Conservation (phyloP, 1,284 basidiomycete species). For the Coniferiporia weirii region DNA sequence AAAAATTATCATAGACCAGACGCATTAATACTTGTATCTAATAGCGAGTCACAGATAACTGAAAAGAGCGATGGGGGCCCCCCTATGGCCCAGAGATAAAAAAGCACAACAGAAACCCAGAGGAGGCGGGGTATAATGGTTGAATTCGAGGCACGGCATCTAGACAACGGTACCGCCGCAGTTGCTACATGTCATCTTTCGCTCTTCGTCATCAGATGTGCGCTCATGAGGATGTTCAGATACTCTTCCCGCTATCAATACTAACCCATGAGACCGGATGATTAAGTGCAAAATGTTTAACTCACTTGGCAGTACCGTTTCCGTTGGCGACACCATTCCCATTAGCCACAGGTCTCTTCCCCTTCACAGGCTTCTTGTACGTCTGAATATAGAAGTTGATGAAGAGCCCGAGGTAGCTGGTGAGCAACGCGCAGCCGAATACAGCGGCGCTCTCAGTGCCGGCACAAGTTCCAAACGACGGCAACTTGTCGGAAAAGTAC, state of each 20-base stretch:
- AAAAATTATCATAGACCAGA: neutral
- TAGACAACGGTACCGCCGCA: neutral
- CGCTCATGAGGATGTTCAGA: slow-evolving; percentile 7
- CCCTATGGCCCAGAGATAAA: slow-evolving; percentile 5
- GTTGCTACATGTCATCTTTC: slow-evolving; percentile 10
- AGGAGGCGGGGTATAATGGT: slow-evolving; percentile 5
- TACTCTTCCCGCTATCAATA: slow-evolving; percentile 8
- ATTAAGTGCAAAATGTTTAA: slow-evolving; percentile 21
- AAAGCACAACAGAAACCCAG: slow-evolving; percentile 14
- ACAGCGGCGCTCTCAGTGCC: slow-evolving; percentile 86
- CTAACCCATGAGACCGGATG: neutral
- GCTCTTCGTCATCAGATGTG: slow-evolving; percentile 4
- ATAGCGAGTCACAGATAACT: neutral
- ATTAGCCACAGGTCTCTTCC: slow-evolving; percentile 34
- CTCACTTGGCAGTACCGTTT: slow-evolving; percentile 29
- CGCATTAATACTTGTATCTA: neutral
- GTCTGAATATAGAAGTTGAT: slow-evolving; percentile 87
- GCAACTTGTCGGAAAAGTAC: slow-evolving; percentile 56
- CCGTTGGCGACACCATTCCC: slow-evolving; percentile 31
- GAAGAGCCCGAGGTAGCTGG: slow-evolving; percentile 87
- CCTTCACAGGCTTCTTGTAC: slow-evolving; percentile 60
- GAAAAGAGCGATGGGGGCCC: slow-evolving; percentile 9
- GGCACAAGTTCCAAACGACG: slow-evolving; percentile 76
- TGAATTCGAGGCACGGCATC: slow-evolving; percentile 7
- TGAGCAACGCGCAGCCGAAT: slow-evolving; percentile 85